Base-by-base conservation (phyloP, 2,329 filamentous ascomycete genomes). In the Karstenula rhodostoma region DNA sequence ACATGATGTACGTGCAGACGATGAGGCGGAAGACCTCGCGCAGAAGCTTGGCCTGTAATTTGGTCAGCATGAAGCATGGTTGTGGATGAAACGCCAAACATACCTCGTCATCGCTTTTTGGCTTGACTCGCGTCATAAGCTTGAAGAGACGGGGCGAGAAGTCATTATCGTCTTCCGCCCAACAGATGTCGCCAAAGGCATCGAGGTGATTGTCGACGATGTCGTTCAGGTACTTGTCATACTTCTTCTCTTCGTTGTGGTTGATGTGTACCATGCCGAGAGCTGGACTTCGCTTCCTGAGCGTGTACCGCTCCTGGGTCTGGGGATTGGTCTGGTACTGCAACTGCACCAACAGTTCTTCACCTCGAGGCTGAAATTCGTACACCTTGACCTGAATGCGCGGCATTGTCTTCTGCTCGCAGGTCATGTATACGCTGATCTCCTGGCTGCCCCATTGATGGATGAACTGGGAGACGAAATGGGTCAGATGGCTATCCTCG, bases 1-100 rank as follows among this genome's bases (percentile, higher is more conserved):
- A 78, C 80, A 83, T 83, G 60, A 83, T 83, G 66, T 80, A 82
- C 1, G 81, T 84, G 48, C 79, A 76, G 3, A 83, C 73, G 33
- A 82, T 76, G 65, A 84, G 79, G 46, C 81, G 79, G 55, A 80
- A 74, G 51, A 83, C 77, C 56, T 81, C 77, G 37, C 73, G 73
- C 46, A 83, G 76, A 17, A 83, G 71, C 22, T 76, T 73, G 52
- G 71, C 68, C 64, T 82, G 70, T 57, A 68, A 22, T 46, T 53
- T 2, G 12, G 32, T 32, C 13, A 50, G 50, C 4, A 29, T 43
- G 40, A 51, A 52, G 46, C 49, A 58, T 32, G 56, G 47, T 51
- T 42, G 35, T 6, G 23, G 27, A 35, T 15, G n/a, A 47, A 22
- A 19, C 13, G 29, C 7, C 8, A 55, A 69, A 62, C 44, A 43